Evolutionary conservation across 148 eudicot species (phyloP).

Genomic region (Pouteria glomerata): DNA sequence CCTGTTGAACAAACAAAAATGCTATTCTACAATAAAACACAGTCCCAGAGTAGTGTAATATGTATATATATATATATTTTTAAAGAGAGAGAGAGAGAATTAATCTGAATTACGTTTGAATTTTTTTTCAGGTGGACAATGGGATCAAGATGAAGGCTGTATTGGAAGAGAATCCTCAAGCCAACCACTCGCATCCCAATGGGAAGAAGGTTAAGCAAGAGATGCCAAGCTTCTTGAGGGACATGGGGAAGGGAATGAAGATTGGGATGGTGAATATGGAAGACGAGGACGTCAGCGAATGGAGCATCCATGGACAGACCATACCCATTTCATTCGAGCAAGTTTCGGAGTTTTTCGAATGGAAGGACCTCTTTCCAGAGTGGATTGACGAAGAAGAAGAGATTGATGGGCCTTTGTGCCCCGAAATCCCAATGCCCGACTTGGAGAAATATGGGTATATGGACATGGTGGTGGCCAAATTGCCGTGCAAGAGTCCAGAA

Average conservation of each 20-base stretch:
- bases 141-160: conserved; percentile 67
- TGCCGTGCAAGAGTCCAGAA: conserved; percentile 62
- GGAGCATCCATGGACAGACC: conserved; percentile 42
- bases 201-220: conserved; percentile 29
- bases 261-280: conserved; percentile 82
- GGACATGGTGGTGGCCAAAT: conserved; percentile 62
- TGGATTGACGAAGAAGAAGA: conserved; percentile 97
- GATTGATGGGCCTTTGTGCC: conserved; percentile 60
- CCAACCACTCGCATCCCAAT: conserved; percentile 14
- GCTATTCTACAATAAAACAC: too few relatives aligned
- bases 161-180: conserved; percentile 46
- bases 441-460: conserved; percentile 33
- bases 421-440: conserved; percentile 77
- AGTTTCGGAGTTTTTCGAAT: conserved; percentile 57
- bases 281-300: conserved; percentile 55
- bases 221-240: conserved; percentile 55
- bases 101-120: not conserved
- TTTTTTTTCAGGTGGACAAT: conserved; percentile 37
- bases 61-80: too few relatives aligned
- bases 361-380: conserved; percentile 85
- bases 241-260: conserved; percentile 42
- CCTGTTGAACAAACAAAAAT: too few relatives aligned
- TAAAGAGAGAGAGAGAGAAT: too few relatives aligned
- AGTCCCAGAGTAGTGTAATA: too few relatives aligned
- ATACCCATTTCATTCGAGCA: conserved; percentile 38